These are phyloP conservation scores for Penicillium griseofulvum DNA, from an alignment of 2,329 filamentous ascomycete genomes.

Conservation along the genomic window DNA sequence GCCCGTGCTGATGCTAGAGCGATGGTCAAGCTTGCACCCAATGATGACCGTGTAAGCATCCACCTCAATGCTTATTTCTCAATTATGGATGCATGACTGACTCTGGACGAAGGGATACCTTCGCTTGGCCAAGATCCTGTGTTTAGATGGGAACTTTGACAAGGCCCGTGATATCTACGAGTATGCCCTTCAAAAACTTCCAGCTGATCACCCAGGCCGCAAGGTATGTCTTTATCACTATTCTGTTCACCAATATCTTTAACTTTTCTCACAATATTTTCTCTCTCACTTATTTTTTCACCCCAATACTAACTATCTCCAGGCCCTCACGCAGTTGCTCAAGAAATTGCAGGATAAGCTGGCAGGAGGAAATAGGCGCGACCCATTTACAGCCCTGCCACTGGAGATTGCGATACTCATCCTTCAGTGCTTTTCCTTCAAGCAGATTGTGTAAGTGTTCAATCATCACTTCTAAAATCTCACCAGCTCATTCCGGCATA, in stretches of 20 bases:
- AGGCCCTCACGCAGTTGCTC: conserved; percentile 34
- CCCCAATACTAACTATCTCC: background rate
- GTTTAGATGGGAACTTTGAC: conserved; percentile 48
- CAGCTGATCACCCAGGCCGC: conserved; percentile 34
- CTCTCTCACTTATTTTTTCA: background rate
- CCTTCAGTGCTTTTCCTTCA: conserved; percentile 53
- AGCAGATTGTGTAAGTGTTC: conserved; percentile 45
- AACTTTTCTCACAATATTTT: no score
- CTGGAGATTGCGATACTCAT: conserved; percentile 54
- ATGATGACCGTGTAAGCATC: conserved; percentile 49
- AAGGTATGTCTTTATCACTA: conserved; percentile 17
- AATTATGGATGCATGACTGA: background rate
- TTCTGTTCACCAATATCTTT: background rate
- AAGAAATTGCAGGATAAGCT: conserved; percentile 51
- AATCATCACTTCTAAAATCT: background rate
- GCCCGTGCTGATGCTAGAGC: conserved; percentile 57
- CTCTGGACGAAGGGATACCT: conserved; percentile 1
- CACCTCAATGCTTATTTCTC: background rate
- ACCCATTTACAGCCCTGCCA: conserved; percentile 56
- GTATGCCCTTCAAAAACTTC: conserved; percentile 54
- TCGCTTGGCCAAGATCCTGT: conserved; percentile 25
- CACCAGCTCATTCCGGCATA: background rate
- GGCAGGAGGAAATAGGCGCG: conserved; percentile 34
- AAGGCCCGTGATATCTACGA: conserved; percentile 56
- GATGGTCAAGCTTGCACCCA: conserved; percentile 53